These are phyloP conservation scores for Boletus semigastroideus DNA, from an alignment of 1,284 basidiomycete genomes.

Conservation along the genomic window DNA sequence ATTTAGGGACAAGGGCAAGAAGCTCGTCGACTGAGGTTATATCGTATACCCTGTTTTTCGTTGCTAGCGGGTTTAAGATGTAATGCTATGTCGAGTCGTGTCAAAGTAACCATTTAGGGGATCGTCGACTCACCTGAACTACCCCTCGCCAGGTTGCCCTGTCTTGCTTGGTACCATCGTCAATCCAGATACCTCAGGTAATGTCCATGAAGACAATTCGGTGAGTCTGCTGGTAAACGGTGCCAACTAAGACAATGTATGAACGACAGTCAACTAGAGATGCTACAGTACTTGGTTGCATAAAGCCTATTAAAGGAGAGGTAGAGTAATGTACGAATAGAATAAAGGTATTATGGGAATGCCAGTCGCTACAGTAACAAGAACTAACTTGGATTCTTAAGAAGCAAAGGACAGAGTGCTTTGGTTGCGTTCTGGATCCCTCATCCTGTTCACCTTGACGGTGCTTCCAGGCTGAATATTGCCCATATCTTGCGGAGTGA, in stretches of 20 bases:
- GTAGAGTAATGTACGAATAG: slow-evolving; percentile 7
- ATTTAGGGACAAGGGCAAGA: slow-evolving; percentile 78
- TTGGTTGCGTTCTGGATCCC: slow-evolving; percentile 73
- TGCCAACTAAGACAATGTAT: too few species aligned
- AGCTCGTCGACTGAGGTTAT: slow-evolving; percentile 35
- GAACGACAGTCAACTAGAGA: neutral
- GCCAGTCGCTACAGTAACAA: too few species aligned
- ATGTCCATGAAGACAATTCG: slow-evolving; percentile 2
- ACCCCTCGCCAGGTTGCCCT: slow-evolving; percentile 2
- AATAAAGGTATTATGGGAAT: slow-evolving; percentile 7
- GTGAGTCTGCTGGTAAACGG: too few species aligned
- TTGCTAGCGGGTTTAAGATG: too few species aligned
- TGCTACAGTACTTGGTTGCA: neutral
- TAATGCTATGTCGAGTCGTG: too few species aligned
- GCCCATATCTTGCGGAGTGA: slow-evolving; percentile 87
- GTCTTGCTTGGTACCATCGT: slow-evolving; percentile 25
- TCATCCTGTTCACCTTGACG: slow-evolving; percentile 76
- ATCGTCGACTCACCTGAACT: too few species aligned
- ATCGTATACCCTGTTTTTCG: neutral
- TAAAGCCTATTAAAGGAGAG: neutral
- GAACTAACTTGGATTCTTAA: too few species aligned
- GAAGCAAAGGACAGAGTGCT: too few species aligned
- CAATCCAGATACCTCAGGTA: slow-evolving; percentile 25
- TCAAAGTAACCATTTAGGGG: too few species aligned
- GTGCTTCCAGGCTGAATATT: slow-evolving; percentile 59